These are phyloP conservation scores for Cyclocybe cylindracea DNA, from an alignment of 768 basidiomycete species.

Conservation along the genomic window DNA sequence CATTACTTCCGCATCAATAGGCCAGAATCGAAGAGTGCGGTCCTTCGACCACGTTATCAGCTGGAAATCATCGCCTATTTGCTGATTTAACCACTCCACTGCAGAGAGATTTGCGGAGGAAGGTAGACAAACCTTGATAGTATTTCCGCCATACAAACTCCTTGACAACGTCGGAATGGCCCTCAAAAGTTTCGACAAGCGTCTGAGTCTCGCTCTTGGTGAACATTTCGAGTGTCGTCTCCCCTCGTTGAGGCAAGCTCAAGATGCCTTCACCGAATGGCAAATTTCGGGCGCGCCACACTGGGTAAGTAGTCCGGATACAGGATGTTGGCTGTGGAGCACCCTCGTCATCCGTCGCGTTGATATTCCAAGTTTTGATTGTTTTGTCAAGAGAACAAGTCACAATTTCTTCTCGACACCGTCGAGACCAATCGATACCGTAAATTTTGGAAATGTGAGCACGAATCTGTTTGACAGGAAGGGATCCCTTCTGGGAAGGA, in stretches of 20 bases:
- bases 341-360: constrained; percentile 19
- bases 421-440: constrained; percentile 95
- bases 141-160: constrained; percentile 96
- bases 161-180: constrained; percentile 92
- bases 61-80: constrained; percentile 50
- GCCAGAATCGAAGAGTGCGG: constrained; percentile 89
- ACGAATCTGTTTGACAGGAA: constrained; percentile 71
- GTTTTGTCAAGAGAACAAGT: constrained; percentile 95
- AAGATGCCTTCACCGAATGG: constrained; percentile 92
- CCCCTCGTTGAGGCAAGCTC: constrained; percentile 86
- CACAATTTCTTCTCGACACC: constrained; percentile 72
- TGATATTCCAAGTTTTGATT: constrained; percentile 84
- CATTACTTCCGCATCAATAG: constrained; percentile 69
- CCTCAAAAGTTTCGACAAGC: constrained; percentile 78
- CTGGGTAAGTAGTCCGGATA: constrained; percentile 82
- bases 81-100: background rate
- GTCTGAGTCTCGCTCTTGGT: constrained; percentile 35
- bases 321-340: constrained; percentile 41
- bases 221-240: constrained; percentile 86
- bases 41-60: constrained; percentile 82
- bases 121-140: constrained; percentile 42
- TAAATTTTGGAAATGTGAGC: constrained; percentile 95
- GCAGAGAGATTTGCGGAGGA: background rate
- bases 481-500: constrained; percentile 76
- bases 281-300: constrained; percentile 91